Evolutionary conservation across 2,329 filamentous ascomycete species (phyloP).

Genomic region (Nectriaceae sp.): DNA sequence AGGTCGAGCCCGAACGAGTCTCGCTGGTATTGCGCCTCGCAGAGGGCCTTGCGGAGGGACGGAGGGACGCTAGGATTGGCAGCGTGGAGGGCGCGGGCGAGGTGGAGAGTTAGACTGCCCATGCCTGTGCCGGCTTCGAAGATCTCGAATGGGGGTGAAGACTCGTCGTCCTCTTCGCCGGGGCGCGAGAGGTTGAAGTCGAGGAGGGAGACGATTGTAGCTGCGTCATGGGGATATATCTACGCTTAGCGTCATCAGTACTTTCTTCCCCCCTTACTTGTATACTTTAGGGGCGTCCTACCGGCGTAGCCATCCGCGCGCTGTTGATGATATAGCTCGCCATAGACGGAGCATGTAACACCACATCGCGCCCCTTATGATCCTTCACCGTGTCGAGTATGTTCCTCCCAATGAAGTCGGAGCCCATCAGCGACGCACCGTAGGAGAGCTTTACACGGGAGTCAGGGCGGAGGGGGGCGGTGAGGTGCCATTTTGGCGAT

Average conservation of each 20-base stretch:
- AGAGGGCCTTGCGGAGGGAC: constrained; percentile 36
- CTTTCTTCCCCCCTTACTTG: not conserved
- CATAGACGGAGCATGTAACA: constrained; percentile 66
- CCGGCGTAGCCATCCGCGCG: constrained; percentile 72
- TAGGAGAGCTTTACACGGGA: constrained; percentile 41
- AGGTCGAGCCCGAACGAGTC: constrained; percentile 28
- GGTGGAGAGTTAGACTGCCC: constrained; percentile 74
- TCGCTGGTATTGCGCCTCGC: constrained; percentile 24
- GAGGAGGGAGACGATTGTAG: constrained; percentile 72
- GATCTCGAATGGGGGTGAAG: constrained; percentile 63
- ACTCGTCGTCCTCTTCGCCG: constrained; percentile 34
- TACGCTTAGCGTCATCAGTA: constrained; percentile 8
- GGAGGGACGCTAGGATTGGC: constrained; percentile 61
- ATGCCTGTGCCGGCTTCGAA: constrained; percentile 87
- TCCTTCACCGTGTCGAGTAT: constrained; percentile 61
- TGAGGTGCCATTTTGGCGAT: constrained; percentile 41
- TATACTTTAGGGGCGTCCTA: constrained; percentile 11
- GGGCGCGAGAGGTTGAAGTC: constrained; percentile 65
- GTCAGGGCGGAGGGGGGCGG: constrained; percentile 35
- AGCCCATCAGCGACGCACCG: constrained; percentile 49
- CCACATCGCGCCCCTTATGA: constrained; percentile 49
- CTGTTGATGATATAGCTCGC: constrained; percentile 72
- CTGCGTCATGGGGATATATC: constrained; percentile 72
- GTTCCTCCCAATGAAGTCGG: constrained; percentile 64
- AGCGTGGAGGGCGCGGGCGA: constrained; percentile 75